Percentiles rank a stretch among this genome's conserved stretches.
phyloP scores from a whole-genome alignment of 2,329 filamentous ascomycete genomes.

The Aschersonia sp. region DNA sequence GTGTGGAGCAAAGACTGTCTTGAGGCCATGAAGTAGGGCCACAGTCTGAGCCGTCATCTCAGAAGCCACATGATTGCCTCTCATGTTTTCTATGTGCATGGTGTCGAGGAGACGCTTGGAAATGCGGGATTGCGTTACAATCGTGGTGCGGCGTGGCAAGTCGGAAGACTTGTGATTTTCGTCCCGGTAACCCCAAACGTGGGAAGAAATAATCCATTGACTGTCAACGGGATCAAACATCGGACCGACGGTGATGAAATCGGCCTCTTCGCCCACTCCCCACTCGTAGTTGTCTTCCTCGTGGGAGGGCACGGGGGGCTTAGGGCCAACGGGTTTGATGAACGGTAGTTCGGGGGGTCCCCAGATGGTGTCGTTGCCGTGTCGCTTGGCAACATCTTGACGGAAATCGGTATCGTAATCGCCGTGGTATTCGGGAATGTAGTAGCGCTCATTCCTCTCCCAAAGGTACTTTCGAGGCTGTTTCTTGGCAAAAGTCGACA shows the following conservation, averaged over 20 bases:
- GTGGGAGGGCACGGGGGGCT: slow-evolving; percentile 42
- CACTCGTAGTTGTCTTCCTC: slow-evolving; percentile 55
- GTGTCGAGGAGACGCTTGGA: slow-evolving; percentile 57
- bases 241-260: slow-evolving; percentile 61
- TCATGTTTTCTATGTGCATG: slow-evolving; percentile 65
- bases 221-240: slow-evolving; percentile 63
- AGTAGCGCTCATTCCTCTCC: slow-evolving; percentile 61
- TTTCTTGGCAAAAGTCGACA: slow-evolving; percentile 45
- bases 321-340: slow-evolving; percentile 46
- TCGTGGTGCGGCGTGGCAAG: slow-evolving; percentile 59
- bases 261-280: slow-evolving; percentile 64
- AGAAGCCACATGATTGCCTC: slow-evolving; percentile 61
- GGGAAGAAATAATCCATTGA: slow-evolving; percentile 56
- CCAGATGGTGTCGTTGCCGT: slow-evolving; percentile 48
- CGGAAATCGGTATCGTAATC: slow-evolving; percentile 54
- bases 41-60: slow-evolving; percentile 68
- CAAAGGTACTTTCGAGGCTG: slow-evolving; percentile 60
- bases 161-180: slow-evolving; percentile 31
- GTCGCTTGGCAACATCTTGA: slow-evolving; percentile 39
- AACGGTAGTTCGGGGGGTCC: slow-evolving; percentile 45
- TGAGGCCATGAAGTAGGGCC: slow-evolving; percentile 62
- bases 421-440: slow-evolving; percentile 55
- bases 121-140: slow-evolving; percentile 61
- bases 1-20: slow-evolving; percentile 65
- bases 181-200: slow-evolving; percentile 52